phyloP scores from a whole-genome alignment of 1,284 basidiomycete genomes.

The Afroboletus lepidellus region DNA sequence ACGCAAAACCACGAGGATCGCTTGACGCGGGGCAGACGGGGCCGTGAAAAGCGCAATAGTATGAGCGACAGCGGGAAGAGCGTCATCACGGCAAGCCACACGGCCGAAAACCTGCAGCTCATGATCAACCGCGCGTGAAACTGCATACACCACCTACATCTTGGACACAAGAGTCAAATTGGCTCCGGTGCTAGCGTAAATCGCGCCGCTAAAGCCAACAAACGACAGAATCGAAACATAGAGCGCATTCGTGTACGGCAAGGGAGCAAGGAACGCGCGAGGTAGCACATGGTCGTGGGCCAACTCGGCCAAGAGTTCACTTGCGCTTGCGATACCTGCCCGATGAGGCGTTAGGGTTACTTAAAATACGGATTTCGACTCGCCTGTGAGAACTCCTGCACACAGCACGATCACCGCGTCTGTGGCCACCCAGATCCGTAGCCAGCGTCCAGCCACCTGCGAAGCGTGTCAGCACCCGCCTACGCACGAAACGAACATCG shows the following conservation, averaged over 20 bases:
- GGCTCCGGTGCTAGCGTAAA: conserved; percentile 61
- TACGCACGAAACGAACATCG: background rate
- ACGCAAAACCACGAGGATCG: conserved; percentile 41
- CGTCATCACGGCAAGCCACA: conserved; percentile 63
- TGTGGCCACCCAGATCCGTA: conserved; percentile 57
- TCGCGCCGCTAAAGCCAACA: conserved; percentile 45
- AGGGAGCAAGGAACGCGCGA: conserved; percentile 42
- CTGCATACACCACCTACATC: conserved; percentile 39
- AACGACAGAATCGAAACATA: conserved; percentile 56
- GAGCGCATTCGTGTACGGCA: conserved; percentile 54
- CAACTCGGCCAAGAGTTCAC: conserved; percentile 58
- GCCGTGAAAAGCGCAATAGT: conserved; percentile 62
- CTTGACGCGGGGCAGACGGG: conserved; percentile 48
- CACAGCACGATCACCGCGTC: conserved; percentile 68
- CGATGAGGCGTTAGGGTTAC: conserved; percentile 3
- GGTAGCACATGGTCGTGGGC: conserved; percentile 62
- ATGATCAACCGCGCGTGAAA: background rate
- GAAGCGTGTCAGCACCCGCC: background rate
- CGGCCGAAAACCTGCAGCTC: conserved; percentile 51
- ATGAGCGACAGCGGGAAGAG: conserved; percentile 62
- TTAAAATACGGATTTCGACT: background rate
- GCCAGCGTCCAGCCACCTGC: conserved; percentile 55
- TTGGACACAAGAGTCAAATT: conserved; percentile 54
- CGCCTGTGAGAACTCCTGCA: conserved; percentile 68
- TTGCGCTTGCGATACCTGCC: conserved; percentile 56